Base-by-base conservation (phyloP, 1,284 basidiomycete species). In the Puccinia coronata region DNA sequence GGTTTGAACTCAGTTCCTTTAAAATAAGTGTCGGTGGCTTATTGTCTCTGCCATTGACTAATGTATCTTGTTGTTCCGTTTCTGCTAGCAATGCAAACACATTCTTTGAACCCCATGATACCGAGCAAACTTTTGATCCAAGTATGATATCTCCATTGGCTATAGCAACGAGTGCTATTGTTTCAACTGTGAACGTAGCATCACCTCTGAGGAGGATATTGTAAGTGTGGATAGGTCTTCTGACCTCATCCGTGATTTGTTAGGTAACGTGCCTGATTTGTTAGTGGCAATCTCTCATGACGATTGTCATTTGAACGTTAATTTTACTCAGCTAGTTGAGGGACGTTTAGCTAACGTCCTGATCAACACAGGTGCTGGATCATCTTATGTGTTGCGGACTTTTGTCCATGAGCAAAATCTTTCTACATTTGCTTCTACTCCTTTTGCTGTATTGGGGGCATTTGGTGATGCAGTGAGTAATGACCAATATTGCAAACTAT, bases 21-120 rank as follows among this genome's bases (percentile, higher is more conserved):
- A 74, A 74, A 75, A 41, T n/a, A 9, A 23, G 36, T 43, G 73
- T 39, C 25, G 73, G 43, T 59, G 34, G 4, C 9, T n/a, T n/a
- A n/a, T 1, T 28, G 59, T 55, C 55, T 75, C 73, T 39, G 1
- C 23, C 53, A 41, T 31, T 39, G 39, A 65, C 61, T 11, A 5
- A 41, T 65, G 36, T 65, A 2, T 65, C 36, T n/a, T n/a, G n/a
- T 25, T 57, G 4, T 41, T 25, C 23, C 41, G 31, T 25, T n/a
- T n/a, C 61, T 41, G 61, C 23, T 59, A 25, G 51, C 57, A 57
- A 51, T 74, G n/a, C 2, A 39, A 61, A 59, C 16, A 59, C 73
- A 20, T 20, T 59, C 55, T 12, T 75, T 75, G 36, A 51, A n/a
- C 1, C 0, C 14, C 8, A 0, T 25, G 34, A 57, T 18, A 14